Evolutionary conservation across 352 stramenopile species (phyloP), one percentile per base, ranked within the genome.

Genomic region (Globisporangium parvum): DNA sequence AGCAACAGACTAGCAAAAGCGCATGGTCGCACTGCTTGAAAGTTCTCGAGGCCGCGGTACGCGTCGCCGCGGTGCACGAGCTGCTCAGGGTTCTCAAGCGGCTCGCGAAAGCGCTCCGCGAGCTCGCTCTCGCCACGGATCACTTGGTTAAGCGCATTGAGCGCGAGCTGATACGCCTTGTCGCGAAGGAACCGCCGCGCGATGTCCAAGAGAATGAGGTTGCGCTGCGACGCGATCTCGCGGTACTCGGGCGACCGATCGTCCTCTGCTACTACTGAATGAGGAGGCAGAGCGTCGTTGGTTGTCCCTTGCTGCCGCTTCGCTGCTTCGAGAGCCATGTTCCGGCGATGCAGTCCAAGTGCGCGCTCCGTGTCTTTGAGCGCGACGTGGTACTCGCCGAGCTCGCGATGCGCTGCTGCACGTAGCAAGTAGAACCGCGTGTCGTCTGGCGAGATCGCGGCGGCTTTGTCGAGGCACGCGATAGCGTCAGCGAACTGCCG

Each of bases 121-220:
- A 90, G 58, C 47, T 86, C 70, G 20, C 65, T 57, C 26, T 91
- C 75, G 11, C 74, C 64, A 23, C 71, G 73, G 31, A 93, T 88
- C 21, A 80, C 77, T 56, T 90, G 74, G 55, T 93, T 93, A 69
- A 91, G 86, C 31, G 79, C 75, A 41, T 90, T 93, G 31, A 91
- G 70, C 40, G 79, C 79, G 9, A 89, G 65, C 12, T 95, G 77
- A 40, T 70, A 91, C 6, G 70, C 75, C n/a, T 84, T 73, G 37
- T 79, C 62, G 6, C 39, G 53, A 23, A 91, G 31, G 46, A 87
- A 87, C 6, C 67, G 65, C 23, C 77, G 69, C 21, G 77, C 79
- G 1, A 91, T 70, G 54, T 91, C 84, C 47, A 87, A 88, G 17
- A 94, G 55, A 41, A 94, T 89, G 37, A 91, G 65, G 42, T 80